phyloP scores from a whole-genome alignment of 2,329 filamentous ascomycete genomes.

The Aspergillus persii region DNA sequence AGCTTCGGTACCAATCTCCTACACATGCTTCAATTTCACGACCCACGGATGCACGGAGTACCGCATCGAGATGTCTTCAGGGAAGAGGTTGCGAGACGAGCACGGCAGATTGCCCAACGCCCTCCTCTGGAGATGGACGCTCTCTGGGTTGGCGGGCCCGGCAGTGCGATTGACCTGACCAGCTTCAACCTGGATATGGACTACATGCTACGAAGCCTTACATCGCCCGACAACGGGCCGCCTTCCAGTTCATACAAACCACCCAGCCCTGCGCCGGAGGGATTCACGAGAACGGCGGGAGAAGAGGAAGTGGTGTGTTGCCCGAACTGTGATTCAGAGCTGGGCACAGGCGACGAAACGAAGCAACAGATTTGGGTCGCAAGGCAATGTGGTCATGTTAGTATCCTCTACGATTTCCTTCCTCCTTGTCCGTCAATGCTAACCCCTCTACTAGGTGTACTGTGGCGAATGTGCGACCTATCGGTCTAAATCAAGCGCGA shows the following conservation, averaged over 20 bases:
- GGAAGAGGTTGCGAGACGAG: constrained; percentile 22
- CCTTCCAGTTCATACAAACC: constrained; percentile 53
- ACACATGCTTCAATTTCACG: constrained; percentile 9
- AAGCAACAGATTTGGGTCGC: constrained; percentile 92
- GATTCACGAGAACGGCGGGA: constrained; percentile 74
- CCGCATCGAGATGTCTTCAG: constrained; percentile 14
- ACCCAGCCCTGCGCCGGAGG: constrained; percentile 64
- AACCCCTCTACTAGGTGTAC: constrained; percentile 40
- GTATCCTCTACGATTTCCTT: constrained; percentile 26
- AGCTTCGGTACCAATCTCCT: constrained; percentile 3
- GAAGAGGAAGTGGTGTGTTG: constrained; percentile 76
- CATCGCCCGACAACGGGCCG: constrained; percentile 24
- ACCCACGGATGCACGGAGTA: background rate
- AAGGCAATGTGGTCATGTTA: constrained; percentile 88
- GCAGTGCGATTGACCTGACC: constrained; percentile 24
- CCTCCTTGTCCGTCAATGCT: constrained; percentile 7
- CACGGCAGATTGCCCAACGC: constrained; percentile 1
- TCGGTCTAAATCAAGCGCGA: constrained; percentile 35
- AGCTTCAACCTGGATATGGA: constrained; percentile 25
- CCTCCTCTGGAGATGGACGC: constrained; percentile 4
- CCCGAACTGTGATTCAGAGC: constrained; percentile 79
- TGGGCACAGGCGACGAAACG: constrained; percentile 67
- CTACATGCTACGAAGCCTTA: constrained; percentile 30
- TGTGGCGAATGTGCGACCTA: constrained; percentile 48
- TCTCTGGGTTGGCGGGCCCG: constrained; percentile 23